Base-by-base conservation (phyloP, 1,284 basidiomycete genomes). In the Puccinia hordei region DNA sequence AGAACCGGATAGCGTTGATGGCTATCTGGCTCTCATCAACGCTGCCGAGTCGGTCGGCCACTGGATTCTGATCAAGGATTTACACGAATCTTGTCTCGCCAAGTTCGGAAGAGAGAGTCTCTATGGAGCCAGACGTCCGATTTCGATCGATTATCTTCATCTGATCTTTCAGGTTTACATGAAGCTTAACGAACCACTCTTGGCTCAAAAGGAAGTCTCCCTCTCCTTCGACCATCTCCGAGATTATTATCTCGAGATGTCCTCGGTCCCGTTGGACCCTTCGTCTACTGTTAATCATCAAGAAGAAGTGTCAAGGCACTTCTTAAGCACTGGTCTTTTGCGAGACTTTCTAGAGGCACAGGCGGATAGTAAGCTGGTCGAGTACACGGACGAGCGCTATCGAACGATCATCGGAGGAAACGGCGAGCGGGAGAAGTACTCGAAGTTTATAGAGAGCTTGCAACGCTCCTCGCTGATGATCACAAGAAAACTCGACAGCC, bases 101-200 rank as follows among this genome's bases (percentile, higher is more conserved):
- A 41, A 33, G 22, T 79, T 61, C 59, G 77, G 77, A 8, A 51
- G 65, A n/a, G 46, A 69, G 41, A 53, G 17, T 12, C 13, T 69
- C 6, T 69, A 19, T 5, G 27, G 6, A 33, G 24, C n/a, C 22
- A 30, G 24, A 2, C 59, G 51, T 3, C 33, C 51, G 19, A 2
- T 41, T 33, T 41, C 17, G 4, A 41, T 72, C 12, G 68, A 72
- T 38, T 79, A 79, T 72, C 13, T 79, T 2, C 30, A 53, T 6
- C 38, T 72, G 41, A 51, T 79, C 13, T 27, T 79, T 9, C 53
- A 79, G 22, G 63, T 30, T 22, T 79, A 71, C 17, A 79, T 72
- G 66, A 57, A 72, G 44, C 46, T 79, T 1, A 79, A 79, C 65
- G 68, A 79, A 27, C 77, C 77, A 9, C 53, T 79, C 0, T 12